Evolutionary conservation across 2,329 filamentous ascomycete genomes (phyloP), one percentile per base, ranked within the genome.

Genomic region (Pseudogymnoascus sp.): DNA sequence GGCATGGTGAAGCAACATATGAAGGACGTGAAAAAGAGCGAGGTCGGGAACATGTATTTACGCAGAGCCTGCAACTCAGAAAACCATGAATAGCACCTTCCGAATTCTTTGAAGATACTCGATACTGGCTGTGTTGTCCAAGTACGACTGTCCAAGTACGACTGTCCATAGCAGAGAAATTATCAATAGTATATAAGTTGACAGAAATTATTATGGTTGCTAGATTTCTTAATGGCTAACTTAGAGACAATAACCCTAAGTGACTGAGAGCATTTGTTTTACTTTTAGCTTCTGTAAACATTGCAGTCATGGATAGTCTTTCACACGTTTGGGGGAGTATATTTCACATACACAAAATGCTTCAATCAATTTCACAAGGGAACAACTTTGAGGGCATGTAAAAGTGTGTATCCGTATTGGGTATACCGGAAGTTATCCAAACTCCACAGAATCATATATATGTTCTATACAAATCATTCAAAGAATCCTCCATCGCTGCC

Each of bases 401-500:
- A 61, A 44, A 44, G 59, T 61, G 50, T 19, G 29, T 31, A 21
- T 31, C 31, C 31, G 56, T 61, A 14, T 61, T 44, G 38, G 59
- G 59, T 38, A 50, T 50, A 35, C 29, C 31, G 35, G 40, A 42
- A 62, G 31, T 7, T 40, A 16, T 47, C 21, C 16, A 60, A 47
- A 62, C 44, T 62, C 61, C 61, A 59, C 61, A 29, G 14, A 29
- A 35, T 62, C 61, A 62, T 35, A n/a, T 35, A n/a, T 33, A 7
- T 64, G 64, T 65, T 73, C 72, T 69, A 56, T 56, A 56, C 16
- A 33, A 33, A 56, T 56, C 50, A 56, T 56, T 86, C 82, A 68
- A 87, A 86, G 74, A 87, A 87, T 11, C 82, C 81, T 8, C 79
- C 82, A 21, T 80, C 82, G 62, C 79, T 83, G 14, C 81, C 82